phyloP scores from a whole-genome alignment of 2,329 filamentous ascomycete genomes.

The Plectosphaerella cucumerina region DNA sequence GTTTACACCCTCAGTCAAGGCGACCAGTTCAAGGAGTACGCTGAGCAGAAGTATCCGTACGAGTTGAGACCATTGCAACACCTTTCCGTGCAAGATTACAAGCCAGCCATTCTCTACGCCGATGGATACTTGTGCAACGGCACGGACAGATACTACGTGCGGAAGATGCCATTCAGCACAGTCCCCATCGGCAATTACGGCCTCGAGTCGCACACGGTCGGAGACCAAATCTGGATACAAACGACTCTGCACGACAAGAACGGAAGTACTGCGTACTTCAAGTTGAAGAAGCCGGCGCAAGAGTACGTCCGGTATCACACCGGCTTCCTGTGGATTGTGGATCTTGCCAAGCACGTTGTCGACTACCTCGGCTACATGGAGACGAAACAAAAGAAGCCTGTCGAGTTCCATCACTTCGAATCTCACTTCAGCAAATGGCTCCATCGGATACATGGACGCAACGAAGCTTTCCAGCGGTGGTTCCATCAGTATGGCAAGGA shows the following conservation, averaged over 20 bases:
- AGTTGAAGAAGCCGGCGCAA: constrained; percentile 46
- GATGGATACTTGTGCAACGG: constrained; percentile 55
- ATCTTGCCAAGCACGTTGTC: constrained; percentile 67
- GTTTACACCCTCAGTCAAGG: constrained; percentile 42
- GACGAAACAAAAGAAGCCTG: constrained; percentile 21
- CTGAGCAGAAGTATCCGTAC: constrained; percentile 14
- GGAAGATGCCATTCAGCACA: constrained; percentile 49
- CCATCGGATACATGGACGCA: constrained; percentile 32
- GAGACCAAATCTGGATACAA: constrained; percentile 59
- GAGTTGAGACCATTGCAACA: constrained; percentile 55
- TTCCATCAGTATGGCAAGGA: constrained; percentile 33
- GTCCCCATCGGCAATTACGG: constrained; percentile 67
- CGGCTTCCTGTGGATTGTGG: constrained; percentile 66
- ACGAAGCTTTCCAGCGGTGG: constrained; percentile 50
- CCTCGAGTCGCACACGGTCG: constrained; percentile 37
- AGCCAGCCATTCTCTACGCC: constrained; percentile 41
- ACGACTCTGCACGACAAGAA: constrained; percentile 38
- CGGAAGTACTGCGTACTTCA: constrained; percentile 49
- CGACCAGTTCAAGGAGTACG: constrained; percentile 14
- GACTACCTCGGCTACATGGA: constrained; percentile 51
- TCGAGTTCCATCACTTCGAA: constrained; percentile 55
- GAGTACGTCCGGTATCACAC: constrained; percentile 61
- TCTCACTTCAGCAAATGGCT: constrained; percentile 56
- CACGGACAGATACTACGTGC: constrained; percentile 42
- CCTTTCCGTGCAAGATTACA: constrained; percentile 25